phyloP scores from a whole-genome alignment of 139 green algal genomes.

The Micractinium conductrix region DNA sequence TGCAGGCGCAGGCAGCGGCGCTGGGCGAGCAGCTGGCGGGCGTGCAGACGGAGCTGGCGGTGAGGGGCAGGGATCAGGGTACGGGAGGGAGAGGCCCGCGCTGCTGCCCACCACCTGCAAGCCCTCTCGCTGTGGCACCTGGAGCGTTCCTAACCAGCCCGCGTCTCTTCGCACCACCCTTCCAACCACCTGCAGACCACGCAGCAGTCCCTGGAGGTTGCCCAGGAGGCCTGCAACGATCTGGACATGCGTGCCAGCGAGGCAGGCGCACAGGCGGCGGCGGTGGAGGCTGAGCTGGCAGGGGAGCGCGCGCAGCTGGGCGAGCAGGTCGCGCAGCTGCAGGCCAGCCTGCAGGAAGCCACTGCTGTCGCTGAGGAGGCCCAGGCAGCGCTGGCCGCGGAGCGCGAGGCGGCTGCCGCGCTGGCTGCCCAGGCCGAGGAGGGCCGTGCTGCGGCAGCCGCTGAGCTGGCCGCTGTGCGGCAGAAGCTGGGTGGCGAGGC shows the following conservation, averaged over 20 bases:
- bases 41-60: conserved; percentile 30
- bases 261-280: background rate
- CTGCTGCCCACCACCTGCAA: background rate
- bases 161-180: no score
- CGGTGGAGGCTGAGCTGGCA: conserved; percentile 11
- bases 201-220: conserved; percentile 21
- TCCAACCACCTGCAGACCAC: conserved; percentile 13
- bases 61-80: no score
- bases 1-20: conserved; percentile 19
- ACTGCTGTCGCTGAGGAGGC: conserved; percentile 3
- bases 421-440: conserved; percentile 4
- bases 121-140: no score
- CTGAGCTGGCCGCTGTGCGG: background rate
- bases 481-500: background rate
- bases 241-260: conserved; percentile 27
- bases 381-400: background rate
- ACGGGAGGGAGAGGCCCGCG: no score
- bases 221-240: conserved; percentile 38
- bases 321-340: conserved; percentile 17
- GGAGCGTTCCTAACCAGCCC: no score
- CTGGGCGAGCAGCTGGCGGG: conserved; percentile 42
- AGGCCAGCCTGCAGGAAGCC: conserved; percentile 1
- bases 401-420: background rate
- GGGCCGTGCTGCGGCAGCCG: background rate
- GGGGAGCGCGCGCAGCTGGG: conserved; percentile 16